Percentiles rank a stretch among this genome's conserved stretches.
These are phyloP conservation scores for Cercophora sp. DNA, from an alignment of 495 filamentous ascomycete species.

Conservation along the genomic window DNA sequence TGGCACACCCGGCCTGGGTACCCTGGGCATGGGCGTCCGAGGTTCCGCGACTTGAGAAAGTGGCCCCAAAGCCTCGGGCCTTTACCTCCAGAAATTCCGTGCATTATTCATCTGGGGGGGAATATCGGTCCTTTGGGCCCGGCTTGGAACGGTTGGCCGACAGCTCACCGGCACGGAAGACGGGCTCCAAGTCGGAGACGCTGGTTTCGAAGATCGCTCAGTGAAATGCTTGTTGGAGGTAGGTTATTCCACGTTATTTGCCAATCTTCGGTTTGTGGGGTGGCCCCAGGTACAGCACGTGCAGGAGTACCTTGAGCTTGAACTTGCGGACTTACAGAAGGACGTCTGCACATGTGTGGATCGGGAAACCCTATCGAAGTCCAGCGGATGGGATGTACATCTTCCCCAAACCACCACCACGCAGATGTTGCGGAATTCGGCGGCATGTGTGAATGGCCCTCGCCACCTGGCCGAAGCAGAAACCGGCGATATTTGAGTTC, in stretches of 20 bases:
- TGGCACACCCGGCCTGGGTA: neutral
- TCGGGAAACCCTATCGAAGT: neutral
- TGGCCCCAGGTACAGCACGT: neutral
- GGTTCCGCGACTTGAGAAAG: neutral
- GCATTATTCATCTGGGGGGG: slow-evolving; percentile 1
- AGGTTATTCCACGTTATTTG: neutral
- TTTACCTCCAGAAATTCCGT: neutral
- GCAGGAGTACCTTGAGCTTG: neutral
- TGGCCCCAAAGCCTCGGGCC: neutral
- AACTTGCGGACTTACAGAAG: no score
- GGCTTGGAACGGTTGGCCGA: slow-evolving; percentile 1
- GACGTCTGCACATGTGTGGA: neutral
- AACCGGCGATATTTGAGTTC: slow-evolving; percentile 3
- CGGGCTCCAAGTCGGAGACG: neutral
- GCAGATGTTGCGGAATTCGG: neutral
- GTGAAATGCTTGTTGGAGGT: no score
- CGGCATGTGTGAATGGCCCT: neutral
- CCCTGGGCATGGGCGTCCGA: neutral
- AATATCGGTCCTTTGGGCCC: slow-evolving; percentile 3
- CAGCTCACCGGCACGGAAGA: no score
- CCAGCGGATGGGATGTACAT: no score
- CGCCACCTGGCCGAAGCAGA: neutral
- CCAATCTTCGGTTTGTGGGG: neutral
- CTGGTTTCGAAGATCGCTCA: neutral
- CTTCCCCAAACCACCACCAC: no score